phyloP scores from a whole-genome alignment of 768 basidiomycete species.

The Mycena pura region DNA sequence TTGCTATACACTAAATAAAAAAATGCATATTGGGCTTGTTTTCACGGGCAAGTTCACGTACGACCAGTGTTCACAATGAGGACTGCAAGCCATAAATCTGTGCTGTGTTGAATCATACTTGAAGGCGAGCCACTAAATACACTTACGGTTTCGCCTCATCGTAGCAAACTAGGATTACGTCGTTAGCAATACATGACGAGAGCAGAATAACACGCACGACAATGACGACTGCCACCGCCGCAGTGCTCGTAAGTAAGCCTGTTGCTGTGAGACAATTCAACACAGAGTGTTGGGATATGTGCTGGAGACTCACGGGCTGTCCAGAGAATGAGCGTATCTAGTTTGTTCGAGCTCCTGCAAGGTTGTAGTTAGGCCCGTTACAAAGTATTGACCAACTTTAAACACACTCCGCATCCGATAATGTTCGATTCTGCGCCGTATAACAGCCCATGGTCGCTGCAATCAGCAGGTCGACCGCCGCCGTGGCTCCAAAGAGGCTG shows the following conservation, averaged over 20 bases:
- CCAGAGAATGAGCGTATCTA: constrained; percentile 19
- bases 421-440: constrained; percentile 6
- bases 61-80: constrained; percentile 21
- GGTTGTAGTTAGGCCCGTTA: not conserved
- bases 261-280: constrained; percentile 6
- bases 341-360: not conserved
- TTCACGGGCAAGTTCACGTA: not conserved
- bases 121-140: not conserved
- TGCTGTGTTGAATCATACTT: not conserved
- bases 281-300: not conserved
- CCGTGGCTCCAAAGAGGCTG: constrained; percentile 13
- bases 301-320: constrained; percentile 11
- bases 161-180: constrained; percentile 7
- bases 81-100: constrained; percentile 21
- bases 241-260: constrained; percentile 18
- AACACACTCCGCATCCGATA: constrained; percentile 11
- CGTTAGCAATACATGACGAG: not conserved
- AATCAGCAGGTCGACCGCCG: constrained; percentile 16
- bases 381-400: not conserved
- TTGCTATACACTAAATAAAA: constrained; percentile 20
- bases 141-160: constrained; percentile 15
- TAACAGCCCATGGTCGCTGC: constrained; percentile 16
- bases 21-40: not conserved
- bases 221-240: constrained; percentile 14
- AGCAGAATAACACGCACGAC: not conserved